Base-by-base conservation (phyloP, 1,284 basidiomycete species). In the Malassezia obtusa region DNA sequence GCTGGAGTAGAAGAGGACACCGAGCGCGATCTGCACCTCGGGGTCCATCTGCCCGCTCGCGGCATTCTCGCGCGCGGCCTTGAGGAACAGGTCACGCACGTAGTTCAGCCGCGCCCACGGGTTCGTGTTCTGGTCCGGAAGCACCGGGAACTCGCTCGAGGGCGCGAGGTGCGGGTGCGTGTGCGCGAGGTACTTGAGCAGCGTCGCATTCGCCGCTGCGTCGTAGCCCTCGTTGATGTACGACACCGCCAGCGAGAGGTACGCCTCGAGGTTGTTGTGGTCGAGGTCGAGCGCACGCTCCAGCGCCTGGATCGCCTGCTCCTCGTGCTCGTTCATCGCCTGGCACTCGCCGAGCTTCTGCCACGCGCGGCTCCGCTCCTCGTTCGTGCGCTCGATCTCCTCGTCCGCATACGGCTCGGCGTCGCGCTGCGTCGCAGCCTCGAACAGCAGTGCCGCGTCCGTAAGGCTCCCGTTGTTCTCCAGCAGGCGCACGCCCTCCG, bases 171-270 rank as follows among this genome's bases (percentile, higher is more conserved):
- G 62, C 0, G 91, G 90, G 75, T 87, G 89, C 21, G 84, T 82
- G 26, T 85, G 80, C 45, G 78, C 77, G 41, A 98, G 79, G 84
- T 90, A 96, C 45, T 85, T 84, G 55, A 94, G 81, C 22, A 99
- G 81, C 76, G 86, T 90, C 1, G 84, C 78, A 67, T 95, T 83
- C 1, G 92, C 87, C 1, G 85, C 89, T 7, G 85, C 80, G 67
- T 98, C 92, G 68, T 85, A 86, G 0, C 84, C 84, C 77, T 99
- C 94, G 72, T 99, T 99, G 43, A 91, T 95, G 75, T 89, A 98
- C 4, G 89, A 89, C 62, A 96, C 92, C 3, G 94, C 91, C 17
- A 98, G 81, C 21, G 68, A 64, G 64, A 58, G 51, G 35, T 45
- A 64, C 0, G 61, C 68, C 48, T 79, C 36, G 87, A 79, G 4